These are phyloP conservation scores for Phialemonium atrogriseum DNA, from an alignment of 2,329 filamentous ascomycete genomes.

Conservation along the genomic window DNA sequence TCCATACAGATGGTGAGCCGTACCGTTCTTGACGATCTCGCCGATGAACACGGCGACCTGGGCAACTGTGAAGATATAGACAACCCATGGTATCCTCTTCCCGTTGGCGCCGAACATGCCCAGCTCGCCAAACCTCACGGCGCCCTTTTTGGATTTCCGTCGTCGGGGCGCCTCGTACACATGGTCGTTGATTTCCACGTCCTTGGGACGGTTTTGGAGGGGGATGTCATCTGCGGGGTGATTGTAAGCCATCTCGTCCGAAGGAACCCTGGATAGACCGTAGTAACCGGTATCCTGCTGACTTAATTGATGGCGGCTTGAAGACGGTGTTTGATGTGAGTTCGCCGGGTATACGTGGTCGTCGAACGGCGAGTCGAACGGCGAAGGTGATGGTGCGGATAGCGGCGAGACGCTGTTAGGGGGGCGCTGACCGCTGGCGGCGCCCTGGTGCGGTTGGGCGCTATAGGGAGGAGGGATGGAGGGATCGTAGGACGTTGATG, in stretches of 20 bases:
- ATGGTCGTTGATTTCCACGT: conserved; percentile 44
- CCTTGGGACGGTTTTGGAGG: conserved; percentile 42
- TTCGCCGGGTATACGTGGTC: conserved; percentile 56
- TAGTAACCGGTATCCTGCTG: conserved; percentile 52
- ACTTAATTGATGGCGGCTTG: conserved; percentile 31
- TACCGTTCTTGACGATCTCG: conserved; percentile 79
- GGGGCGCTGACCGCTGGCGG: conserved; percentile 15
- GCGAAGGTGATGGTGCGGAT: conserved; percentile 30
- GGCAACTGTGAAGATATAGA: conserved; percentile 67
- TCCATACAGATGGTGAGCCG: conserved; percentile 18
- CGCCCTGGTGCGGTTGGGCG: conserved; percentile 24
- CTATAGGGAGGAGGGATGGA: conserved; percentile 16
- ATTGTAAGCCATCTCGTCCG: conserved; percentile 22
- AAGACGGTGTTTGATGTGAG: conserved; percentile 25
- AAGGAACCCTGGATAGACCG: conserved; percentile 32
- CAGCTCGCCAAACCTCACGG: conserved; percentile 48
- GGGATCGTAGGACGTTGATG: conserved; percentile 8
- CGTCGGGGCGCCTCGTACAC: conserved; percentile 47
- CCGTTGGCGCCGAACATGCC: conserved; percentile 49
- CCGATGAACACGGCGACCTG: conserved; percentile 84
- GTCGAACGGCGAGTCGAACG: conserved; percentile 60
- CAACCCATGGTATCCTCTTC: conserved; percentile 66
- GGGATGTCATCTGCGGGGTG: conserved; percentile 45
- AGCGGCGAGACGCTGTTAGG: conserved; percentile 9
- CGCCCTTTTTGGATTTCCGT: conserved; percentile 27